A percentile compares a stretch with the other conserved stretches of the same genome.
Conservation (phyloP, 176 grass and related monocot genomes). For the Chloris gayana region DNA sequence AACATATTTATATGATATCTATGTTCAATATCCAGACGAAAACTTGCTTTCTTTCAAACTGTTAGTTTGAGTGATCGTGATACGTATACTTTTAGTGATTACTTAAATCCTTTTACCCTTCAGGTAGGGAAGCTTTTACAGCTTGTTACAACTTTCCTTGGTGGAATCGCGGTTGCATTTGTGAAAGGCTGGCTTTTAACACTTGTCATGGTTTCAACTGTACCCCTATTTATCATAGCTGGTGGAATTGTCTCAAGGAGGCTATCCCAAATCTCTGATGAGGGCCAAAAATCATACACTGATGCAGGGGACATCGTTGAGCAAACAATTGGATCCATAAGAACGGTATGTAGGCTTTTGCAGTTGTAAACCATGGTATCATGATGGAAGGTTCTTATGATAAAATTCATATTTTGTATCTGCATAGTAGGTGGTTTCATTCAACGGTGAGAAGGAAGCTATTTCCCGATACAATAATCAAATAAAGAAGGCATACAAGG, state of each 20-base stretch:
- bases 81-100: neutral
- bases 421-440: conserved; percentile 25
- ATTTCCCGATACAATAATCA: conserved; percentile 6
- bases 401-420: neutral
- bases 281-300: conserved; percentile 36
- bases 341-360: neutral
- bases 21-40: neutral
- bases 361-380: neutral
- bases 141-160: conserved; percentile 34
- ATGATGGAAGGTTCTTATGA: neutral
- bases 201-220: conserved; percentile 35
- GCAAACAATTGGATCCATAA: conserved; percentile 34
- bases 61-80: neutral
- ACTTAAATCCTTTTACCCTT: neutral
- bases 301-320: conserved; percentile 31
- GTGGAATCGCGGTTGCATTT: conserved; percentile 31
- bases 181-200: conserved; percentile 39
- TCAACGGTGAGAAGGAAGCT: conserved; percentile 29
- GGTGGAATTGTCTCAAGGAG: conserved; percentile 2
- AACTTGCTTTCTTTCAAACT: neutral
- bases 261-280: conserved; percentile 1
- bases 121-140: conserved; percentile 32
- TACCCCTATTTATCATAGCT: conserved; percentile 21
- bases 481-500: conserved; percentile 27
- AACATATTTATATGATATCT: no score